Evolutionary conservation across 148 eudicot species (phyloP).

Genomic region (Salicornia ramosissima): DNA sequence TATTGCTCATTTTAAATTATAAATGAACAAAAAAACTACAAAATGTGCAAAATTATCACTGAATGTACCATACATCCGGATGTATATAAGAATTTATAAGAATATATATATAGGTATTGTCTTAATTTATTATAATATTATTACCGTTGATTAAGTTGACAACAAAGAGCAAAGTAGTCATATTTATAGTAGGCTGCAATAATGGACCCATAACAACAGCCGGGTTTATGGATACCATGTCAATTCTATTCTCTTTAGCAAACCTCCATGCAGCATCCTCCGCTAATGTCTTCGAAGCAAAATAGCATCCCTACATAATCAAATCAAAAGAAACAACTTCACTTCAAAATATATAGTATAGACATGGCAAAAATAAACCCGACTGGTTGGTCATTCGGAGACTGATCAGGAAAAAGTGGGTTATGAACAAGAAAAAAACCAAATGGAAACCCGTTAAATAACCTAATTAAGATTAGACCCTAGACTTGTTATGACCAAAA

Average conservation of each 20-base stretch:
- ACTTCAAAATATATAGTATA: too few relatives aligned
- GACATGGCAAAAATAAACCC: too few relatives aligned
- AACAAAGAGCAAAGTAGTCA: slow-evolving; percentile 10
- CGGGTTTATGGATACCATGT: slow-evolving; percentile 34
- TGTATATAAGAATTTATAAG: background rate
- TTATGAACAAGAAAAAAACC: too few relatives aligned
- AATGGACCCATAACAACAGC: slow-evolving; percentile 45
- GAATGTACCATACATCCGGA: too few relatives aligned
- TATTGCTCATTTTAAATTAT: too few relatives aligned
- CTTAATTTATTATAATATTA: background rate
- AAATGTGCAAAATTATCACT: too few relatives aligned
- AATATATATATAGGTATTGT: background rate
- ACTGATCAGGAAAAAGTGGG: too few relatives aligned
- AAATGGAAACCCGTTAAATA: too few relatives aligned
- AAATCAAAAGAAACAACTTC: background rate
- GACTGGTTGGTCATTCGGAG: too few relatives aligned
- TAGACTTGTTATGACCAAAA: too few relatives aligned
- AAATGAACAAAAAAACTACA: too few relatives aligned
- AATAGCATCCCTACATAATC: slow-evolving; percentile 28
- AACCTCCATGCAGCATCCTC: slow-evolving; percentile 49
- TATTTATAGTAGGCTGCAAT: slow-evolving; percentile 32
- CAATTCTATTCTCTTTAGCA: slow-evolving; percentile 33
- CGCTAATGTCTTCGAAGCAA: slow-evolving; percentile 41
- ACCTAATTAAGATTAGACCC: too few relatives aligned
- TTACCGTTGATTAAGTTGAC: slow-evolving; percentile 34